These are phyloP conservation scores for Cordyceps farinosa DNA, from an alignment of 2,329 filamentous ascomycete species.

Conservation along the genomic window DNA sequence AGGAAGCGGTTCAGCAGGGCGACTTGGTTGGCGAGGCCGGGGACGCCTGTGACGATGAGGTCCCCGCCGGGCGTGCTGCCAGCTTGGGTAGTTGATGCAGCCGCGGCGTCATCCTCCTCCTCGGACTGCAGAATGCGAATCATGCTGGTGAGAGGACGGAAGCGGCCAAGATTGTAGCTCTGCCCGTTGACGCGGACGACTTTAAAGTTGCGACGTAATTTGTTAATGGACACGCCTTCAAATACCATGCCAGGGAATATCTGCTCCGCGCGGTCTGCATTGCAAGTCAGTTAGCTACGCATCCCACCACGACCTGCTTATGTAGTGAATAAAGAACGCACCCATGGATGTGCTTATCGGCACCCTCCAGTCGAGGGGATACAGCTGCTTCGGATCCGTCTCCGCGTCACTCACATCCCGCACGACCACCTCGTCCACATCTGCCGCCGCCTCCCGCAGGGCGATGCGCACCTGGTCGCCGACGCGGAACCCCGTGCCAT, in stretches of 20 bases:
- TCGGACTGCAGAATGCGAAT: constrained; percentile 37
- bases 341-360: constrained; percentile 33
- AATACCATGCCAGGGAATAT: constrained; percentile 69
- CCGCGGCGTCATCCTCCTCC: constrained; percentile 20
- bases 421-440: constrained; percentile 57
- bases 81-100: constrained; percentile 18
- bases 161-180: constrained; percentile 42
- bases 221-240: constrained; percentile 49
- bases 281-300: neutral
- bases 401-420: constrained; percentile 51
- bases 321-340: constrained; percentile 21
- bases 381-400: constrained; percentile 26
- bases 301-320: neutral
- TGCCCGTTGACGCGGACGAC: constrained; percentile 53
- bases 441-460: constrained; percentile 52
- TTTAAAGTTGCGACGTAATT: constrained; percentile 46
- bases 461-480: constrained; percentile 61
- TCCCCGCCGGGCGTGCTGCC: constrained; percentile 26
- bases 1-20: constrained; percentile 65
- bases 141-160: constrained; percentile 35
- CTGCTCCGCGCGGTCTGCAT: constrained; percentile 58
- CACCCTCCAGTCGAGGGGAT: constrained; percentile 36
- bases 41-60: constrained; percentile 54
- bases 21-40: constrained; percentile 64
- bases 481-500: constrained; percentile 67